Base-by-base conservation (phyloP, 768 basidiomycete species). In the Tephrocybe sp. region DNA sequence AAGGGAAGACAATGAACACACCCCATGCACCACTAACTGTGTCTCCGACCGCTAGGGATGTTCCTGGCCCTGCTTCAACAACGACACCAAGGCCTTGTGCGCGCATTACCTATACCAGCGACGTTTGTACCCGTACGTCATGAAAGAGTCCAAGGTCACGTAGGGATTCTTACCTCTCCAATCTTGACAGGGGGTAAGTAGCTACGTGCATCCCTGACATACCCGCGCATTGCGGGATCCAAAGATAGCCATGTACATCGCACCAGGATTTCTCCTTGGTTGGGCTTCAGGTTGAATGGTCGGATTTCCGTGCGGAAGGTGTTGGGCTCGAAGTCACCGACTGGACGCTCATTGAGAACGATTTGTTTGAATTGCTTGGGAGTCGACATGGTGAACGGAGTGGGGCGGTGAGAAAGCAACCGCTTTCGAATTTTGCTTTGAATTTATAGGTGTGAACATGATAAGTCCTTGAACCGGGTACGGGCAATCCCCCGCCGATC, bases 191-290 rank as follows among this genome's bases (percentile, higher is more conserved):
- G 88, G 12, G 79, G 79, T 13, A 88, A 42, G 61, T 92, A 91
- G 57, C 81, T 84, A 39, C 92, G 75, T 13, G 61, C 63, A 62
- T 91, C 87, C 53, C 78, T 80, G 43, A 98, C 61, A 77, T 88
- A 97, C 11, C 80, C 82, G 8, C 92, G 78, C 90, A 93, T 91
- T 0, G 91, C 90, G 16, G 94, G 92, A 60, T 97, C 94, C 55
- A 97, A 64, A 27, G 83, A 84, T 25, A 92, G 61, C 74, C 85
- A 94, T 40, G 84, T 82, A 50, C 88, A 82, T 63, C 82, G 78
- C n/a, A 97, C 81, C 39, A 94, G 72, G 7, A 83, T 82, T 53
- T 87, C 74, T 19, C 69, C 65, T 16, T 65, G 54, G 1, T 74
- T 76, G 5, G 83, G 75, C 59, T 77, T 75, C 44, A 89, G 70